Evolutionary conservation across 164 flowering plant genomes (phyloP).

Genomic region (Kalanchoe fedtschenkoi): DNA sequence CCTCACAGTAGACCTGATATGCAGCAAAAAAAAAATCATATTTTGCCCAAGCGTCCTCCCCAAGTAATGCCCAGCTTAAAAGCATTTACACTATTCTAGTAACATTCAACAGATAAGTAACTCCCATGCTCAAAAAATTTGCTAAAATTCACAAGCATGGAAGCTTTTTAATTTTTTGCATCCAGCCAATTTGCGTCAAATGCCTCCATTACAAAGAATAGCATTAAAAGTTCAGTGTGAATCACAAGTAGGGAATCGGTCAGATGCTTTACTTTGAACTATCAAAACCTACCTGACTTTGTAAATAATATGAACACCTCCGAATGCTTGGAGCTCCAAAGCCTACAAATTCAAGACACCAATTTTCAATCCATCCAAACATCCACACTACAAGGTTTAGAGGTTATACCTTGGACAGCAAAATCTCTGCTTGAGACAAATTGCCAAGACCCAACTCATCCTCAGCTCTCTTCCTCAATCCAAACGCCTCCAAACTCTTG

Average conservation of each 20-base stretch:
- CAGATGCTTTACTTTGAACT: background rate
- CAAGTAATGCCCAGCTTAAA: background rate
- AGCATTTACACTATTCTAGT: background rate
- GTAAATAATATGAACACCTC: slow-evolving; percentile 56
- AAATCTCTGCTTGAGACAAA: slow-evolving; percentile 35
- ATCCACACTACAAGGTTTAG: background rate
- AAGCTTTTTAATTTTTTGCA: too few relatives aligned
- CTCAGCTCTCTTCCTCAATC: slow-evolving; percentile 69
- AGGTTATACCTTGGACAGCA: slow-evolving; percentile 52
- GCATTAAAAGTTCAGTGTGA: background rate
- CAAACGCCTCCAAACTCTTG: slow-evolving; percentile 48
- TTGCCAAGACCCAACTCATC: slow-evolving; percentile 30
- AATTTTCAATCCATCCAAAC: background rate
- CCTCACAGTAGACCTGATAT: slow-evolving; percentile 50
- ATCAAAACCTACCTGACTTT: slow-evolving; percentile 51
- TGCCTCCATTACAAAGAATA: background rate
- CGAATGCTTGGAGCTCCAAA: slow-evolving; percentile 57
- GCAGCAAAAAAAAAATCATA: background rate
- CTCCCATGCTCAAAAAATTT: background rate
- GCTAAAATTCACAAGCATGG: too few relatives aligned
- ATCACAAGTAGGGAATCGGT: background rate
- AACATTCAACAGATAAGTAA: background rate
- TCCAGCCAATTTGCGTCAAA: too few relatives aligned
- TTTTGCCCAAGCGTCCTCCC: background rate
- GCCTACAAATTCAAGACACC: slow-evolving; percentile 48